Conservation (phyloP, 495 filamentous ascomycete genomes). For the Daldinia vernicosa region DNA sequence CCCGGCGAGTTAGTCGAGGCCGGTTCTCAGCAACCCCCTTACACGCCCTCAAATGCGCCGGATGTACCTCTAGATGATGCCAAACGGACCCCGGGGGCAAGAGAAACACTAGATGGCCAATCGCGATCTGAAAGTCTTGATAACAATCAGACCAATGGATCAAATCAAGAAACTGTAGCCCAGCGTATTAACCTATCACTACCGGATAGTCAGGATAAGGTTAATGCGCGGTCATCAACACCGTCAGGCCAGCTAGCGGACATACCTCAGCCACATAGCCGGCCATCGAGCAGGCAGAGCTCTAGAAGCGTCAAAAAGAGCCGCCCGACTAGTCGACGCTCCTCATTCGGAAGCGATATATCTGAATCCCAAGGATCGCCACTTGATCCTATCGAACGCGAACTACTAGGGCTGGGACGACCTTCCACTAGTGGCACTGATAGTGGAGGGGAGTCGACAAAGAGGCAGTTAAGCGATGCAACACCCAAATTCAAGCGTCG, state of each 20-base stretch:
- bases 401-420: conserved; percentile 36
- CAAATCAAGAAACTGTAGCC: background rate
- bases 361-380: conserved; percentile 33
- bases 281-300: conserved; percentile 28
- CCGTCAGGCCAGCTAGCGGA: background rate
- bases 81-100: background rate
- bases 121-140: background rate
- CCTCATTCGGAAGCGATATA: conserved; percentile 33
- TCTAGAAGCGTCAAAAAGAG: conserved; percentile 16
- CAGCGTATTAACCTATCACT: background rate
- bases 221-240: conserved; percentile 4
- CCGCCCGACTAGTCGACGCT: conserved; percentile 38
- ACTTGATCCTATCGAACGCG: conserved; percentile 36
- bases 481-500: conserved; percentile 42
- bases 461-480: conserved; percentile 37
- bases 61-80: background rate
- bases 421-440: conserved; percentile 28
- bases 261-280: conserved; percentile 12
- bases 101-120: background rate
- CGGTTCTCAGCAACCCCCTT: conserved; percentile 25
- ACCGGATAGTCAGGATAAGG: background rate
- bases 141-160: background rate
- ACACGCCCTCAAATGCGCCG: conserved; percentile 15
- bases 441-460: conserved; percentile 22
- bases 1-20: conserved; percentile 44